Evolutionary conservation across 805 yeast species (phyloP), one percentile per base, ranked within the genome.

Genomic region (Vanderwaltozyma polyspora): DNA sequence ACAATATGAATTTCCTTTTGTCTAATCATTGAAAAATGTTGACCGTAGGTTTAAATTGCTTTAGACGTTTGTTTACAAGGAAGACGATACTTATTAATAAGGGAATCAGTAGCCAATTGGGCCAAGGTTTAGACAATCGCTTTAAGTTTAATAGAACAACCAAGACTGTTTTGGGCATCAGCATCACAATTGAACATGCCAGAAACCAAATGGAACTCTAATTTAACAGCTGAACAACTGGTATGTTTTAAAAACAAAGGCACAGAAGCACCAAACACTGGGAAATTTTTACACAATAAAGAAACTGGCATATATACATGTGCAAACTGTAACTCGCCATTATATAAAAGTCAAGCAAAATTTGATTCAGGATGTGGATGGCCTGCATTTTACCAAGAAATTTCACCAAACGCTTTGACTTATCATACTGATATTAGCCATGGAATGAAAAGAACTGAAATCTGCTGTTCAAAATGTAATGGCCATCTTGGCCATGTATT

Each of bases 401-500:
- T 94, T 1, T 63, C 83, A 26, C 93, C 94, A 0, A 87, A 86
- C 0, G 68, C 94, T 5, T 68, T 91, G 26, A 67, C 58, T 15
- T 65, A 79, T 10, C 59, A 69, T 38, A 67, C 63, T 14, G 98
- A 91, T 56, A 48, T 37, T 0, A 57, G 78, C 6, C 59, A 62
- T 32, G 97, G 97, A 0, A 86, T 80, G 91, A 65, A 63, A 11
- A 68, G 98, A 41, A 83, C 76, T 10, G 99, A 91, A 55, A 87
- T 91, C 78, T 67, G 79, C 42, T 91, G 99, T 54, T 64, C 77
- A 10, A 67, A 70, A 7, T 91, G 99, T 57, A 95, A 85, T 29
- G 93, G 95, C 2, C 98, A 91, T 62, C 60, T 91, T 45, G 99
- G 99, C 2, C 99, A 91, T 60, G 79, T 91, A 2, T 91, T 91